Evolutionary conservation across 495 filamentous ascomycete genomes (phyloP).

Genomic region (Collariella sp.): DNA sequence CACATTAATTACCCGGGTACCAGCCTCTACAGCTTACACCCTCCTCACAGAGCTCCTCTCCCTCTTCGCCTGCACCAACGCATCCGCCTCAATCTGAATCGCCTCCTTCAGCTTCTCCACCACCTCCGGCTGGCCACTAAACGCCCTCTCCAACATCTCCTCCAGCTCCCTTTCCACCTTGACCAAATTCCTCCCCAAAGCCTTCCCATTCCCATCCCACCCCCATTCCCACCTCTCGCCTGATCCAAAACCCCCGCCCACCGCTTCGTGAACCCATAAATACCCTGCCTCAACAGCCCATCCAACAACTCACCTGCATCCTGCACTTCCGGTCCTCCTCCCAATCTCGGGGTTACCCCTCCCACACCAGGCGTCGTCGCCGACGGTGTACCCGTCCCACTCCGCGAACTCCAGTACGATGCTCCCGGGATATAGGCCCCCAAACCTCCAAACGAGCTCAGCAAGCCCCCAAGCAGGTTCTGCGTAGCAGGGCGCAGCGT

Average conservation of each 20-base stretch:
- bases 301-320: slow-evolving; percentile 79
- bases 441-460: slow-evolving; percentile 29
- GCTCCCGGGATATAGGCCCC: slow-evolving; percentile 25
- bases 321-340: slow-evolving; percentile 11
- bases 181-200: slow-evolving; percentile 31
- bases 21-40: no score
- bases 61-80: slow-evolving; percentile 19
- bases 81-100: slow-evolving; percentile 37
- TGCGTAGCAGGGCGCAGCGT: slow-evolving; percentile 11
- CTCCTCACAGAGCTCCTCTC: slow-evolving; percentile 10
- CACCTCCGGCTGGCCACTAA: slow-evolving; percentile 40
- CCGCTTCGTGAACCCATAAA: slow-evolving; percentile 68
- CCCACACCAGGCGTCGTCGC: slow-evolving; percentile 8
- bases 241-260: slow-evolving; percentile 42
- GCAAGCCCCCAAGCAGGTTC: slow-evolving; percentile 30
- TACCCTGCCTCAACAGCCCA: slow-evolving; percentile 63
- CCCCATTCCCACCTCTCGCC: slow-evolving; percentile 10
- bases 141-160: slow-evolving; percentile 37
- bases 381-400: slow-evolving; percentile 6
- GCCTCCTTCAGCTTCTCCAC: slow-evolving; percentile 43
- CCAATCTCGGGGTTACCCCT: slow-evolving; percentile 1
- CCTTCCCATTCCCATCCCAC: slow-evolving; percentile 13
- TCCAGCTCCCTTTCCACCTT: slow-evolving; percentile 41
- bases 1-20: no score
- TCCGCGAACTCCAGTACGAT: slow-evolving; percentile 29